Conservation (phyloP, 352 stramenopile species). For the Globisporangium apiculatum region DNA sequence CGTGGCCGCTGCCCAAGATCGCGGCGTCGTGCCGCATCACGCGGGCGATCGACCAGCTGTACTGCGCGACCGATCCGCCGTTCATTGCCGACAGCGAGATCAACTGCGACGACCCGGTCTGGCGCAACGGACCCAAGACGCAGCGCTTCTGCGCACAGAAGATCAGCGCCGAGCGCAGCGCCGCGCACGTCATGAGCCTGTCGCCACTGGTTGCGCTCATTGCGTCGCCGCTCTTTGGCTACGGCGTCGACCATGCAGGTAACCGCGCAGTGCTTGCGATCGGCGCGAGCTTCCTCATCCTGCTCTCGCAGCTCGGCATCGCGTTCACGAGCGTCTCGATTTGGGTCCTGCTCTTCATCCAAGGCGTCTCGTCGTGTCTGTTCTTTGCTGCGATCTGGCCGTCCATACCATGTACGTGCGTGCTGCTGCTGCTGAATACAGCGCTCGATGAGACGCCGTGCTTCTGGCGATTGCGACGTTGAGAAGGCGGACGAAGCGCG, state of each 20-base stretch:
- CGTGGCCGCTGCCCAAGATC: slow-evolving; percentile 34
- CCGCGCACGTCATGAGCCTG: slow-evolving; percentile 60
- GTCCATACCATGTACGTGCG: slow-evolving; percentile 48
- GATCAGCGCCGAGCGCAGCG: slow-evolving; percentile 29
- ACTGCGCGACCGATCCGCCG: slow-evolving; percentile 21
- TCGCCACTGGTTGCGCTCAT: slow-evolving; percentile 72
- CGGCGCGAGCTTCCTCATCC: slow-evolving; percentile 35
- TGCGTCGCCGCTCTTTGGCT: slow-evolving; percentile 67
- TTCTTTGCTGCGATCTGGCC: slow-evolving; percentile 84
- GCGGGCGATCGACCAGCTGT: slow-evolving; percentile 24
- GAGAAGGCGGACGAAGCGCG: too few species aligned
- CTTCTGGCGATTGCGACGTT: background rate
- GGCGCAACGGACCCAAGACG: slow-evolving; percentile 29
- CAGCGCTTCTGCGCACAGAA: slow-evolving; percentile 33
- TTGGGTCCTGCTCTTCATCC: slow-evolving; percentile 52
- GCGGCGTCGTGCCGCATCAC: slow-evolving; percentile 26
- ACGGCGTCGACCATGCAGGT: slow-evolving; percentile 61
- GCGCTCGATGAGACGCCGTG: background rate
- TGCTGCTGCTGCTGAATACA: background rate
- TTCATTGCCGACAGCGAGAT: slow-evolving; percentile 37
- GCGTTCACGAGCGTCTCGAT: slow-evolving; percentile 36
- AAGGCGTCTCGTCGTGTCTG: slow-evolving; percentile 73
- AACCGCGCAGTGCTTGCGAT: slow-evolving; percentile 48
- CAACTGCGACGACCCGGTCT: slow-evolving; percentile 34
- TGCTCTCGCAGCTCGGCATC: slow-evolving; percentile 62